phyloP scores from a whole-genome alignment of 176 grass and related monocot species.

The Zoysia japonica region DNA sequence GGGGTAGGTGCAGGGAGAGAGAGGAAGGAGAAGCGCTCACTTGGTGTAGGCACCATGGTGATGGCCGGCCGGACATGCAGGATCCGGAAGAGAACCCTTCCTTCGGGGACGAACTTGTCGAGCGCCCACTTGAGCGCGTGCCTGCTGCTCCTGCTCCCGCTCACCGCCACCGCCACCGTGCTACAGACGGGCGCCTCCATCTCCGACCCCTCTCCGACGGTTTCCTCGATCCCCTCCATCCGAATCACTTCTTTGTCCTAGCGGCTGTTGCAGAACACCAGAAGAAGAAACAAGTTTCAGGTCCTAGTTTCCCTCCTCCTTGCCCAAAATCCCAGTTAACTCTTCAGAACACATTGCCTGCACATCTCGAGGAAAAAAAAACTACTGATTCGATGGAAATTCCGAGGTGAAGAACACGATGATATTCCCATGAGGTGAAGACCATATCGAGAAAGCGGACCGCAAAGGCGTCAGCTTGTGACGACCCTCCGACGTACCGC shows the following conservation, averaged over 20 bases:
- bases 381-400: not conserved
- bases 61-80: constrained; percentile 59
- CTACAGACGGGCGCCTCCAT: constrained; percentile 26
- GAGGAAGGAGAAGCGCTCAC: constrained; percentile 34
- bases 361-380: not conserved
- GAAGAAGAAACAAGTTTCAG: not conserved
- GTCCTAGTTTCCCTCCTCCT: not conserved
- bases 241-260: not conserved
- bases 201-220: constrained; percentile 10
- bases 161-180: constrained; percentile 72
- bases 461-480: constrained; percentile 11
- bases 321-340: not conserved
- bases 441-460: not conserved
- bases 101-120: constrained; percentile 75
- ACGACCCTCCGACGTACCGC: not conserved
- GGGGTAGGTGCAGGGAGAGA: not conserved
- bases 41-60: constrained; percentile 87
- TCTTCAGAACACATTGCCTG: not conserved
- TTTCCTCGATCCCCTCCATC: constrained; percentile 59
- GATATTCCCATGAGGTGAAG: not conserved
- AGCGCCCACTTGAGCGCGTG: constrained; percentile 86
- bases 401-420: not conserved
- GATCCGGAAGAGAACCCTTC: constrained; percentile 67
- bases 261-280: constrained; percentile 1
- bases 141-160: constrained; percentile 58